Base-by-base conservation (phyloP, 768 basidiomycete genomes). In the Boletus coccyginus region DNA sequence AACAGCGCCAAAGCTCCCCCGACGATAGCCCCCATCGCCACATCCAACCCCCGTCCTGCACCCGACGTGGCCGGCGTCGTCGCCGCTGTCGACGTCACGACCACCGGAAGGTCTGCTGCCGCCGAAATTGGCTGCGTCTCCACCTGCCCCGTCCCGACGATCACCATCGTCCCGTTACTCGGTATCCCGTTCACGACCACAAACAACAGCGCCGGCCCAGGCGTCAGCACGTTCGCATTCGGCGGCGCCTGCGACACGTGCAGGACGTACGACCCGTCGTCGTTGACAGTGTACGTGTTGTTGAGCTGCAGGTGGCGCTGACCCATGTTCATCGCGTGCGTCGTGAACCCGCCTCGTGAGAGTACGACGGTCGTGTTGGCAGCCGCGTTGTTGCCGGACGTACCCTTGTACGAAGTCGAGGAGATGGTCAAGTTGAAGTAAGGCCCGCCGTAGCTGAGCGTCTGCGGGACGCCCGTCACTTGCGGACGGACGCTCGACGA, bases 291-390 rank as follows among this genome's bases (percentile, higher is more conserved):
- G 75, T 87, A 96, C 0, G 94, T 90, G 65, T 82, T 88, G 70
- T 94, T 87, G 51, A 97, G 82, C 73, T 95, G 85, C 55, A 95
- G 64, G 52, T 78, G 80, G 4, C 94, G 81, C 71, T 93, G 90
- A 0, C 89, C 89, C 88, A 91, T 92, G 75, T 90, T 92, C 88
- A 91, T 90, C 36, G 82, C 88, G 63, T 92, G 90, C 0, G 90
- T 91, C 4, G 90, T 86, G 76, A 88, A 91, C 0, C 95, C 95
- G 5, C 85, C 80, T n/a, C 96, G 90, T 29, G 89, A 76, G 57
- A 98, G 72, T 35, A 85, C 86, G 11, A 96, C 87, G 5, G 83
- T 86, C 11, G 88, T 82, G 64, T 86, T 88, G 47, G 81, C 83
- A 0, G 90, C 87, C 3, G 90, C 87, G 50, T 81, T 79, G 63